These are phyloP conservation scores for Amanita thiersii DNA, from an alignment of 768 basidiomycete genomes.

Conservation along the genomic window DNA sequence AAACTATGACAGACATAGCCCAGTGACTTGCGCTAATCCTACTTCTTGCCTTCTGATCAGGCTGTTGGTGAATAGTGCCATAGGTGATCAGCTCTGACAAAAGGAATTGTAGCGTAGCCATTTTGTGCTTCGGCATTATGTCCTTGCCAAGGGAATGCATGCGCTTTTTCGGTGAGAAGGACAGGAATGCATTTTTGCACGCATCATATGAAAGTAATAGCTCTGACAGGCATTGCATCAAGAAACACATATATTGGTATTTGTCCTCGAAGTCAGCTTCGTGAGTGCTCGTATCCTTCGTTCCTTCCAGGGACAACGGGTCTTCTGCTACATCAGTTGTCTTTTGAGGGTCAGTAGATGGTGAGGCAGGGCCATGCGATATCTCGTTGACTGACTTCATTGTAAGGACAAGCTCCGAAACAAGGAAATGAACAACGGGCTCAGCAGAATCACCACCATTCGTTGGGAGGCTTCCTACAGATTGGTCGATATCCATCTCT, in stretches of 20 bases:
- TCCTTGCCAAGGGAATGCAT: conserved; percentile 60
- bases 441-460: conserved; percentile 42
- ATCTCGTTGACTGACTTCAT: conserved; percentile 33
- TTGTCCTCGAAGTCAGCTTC: conserved; percentile 23
- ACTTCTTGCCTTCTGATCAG: conserved; percentile 44
- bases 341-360: conserved; percentile 1
- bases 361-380: conserved; percentile 5
- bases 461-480: conserved; percentile 47
- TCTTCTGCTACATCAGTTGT: background rate
- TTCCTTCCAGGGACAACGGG: background rate
- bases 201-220: conserved; percentile 87
- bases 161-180: conserved; percentile 65
- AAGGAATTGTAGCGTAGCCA: conserved; percentile 69
- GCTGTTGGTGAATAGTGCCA: conserved; percentile 59
- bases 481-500: conserved; percentile 12
- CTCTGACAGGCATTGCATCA: conserved; percentile 90
- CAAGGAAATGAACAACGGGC: conserved; percentile 57
- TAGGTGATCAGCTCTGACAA: conserved; percentile 79
- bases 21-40: conserved; percentile 66
- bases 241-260: conserved; percentile 63
- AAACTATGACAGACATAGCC: conserved; percentile 86
- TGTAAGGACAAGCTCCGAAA: conserved; percentile 60
- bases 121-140: conserved; percentile 44
- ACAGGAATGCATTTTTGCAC: conserved; percentile 84
- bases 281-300: conserved; percentile 4